Evolutionary conservation across 2,329 filamentous ascomycete species (phyloP).

Genomic region (Metarhizium sp.): DNA sequence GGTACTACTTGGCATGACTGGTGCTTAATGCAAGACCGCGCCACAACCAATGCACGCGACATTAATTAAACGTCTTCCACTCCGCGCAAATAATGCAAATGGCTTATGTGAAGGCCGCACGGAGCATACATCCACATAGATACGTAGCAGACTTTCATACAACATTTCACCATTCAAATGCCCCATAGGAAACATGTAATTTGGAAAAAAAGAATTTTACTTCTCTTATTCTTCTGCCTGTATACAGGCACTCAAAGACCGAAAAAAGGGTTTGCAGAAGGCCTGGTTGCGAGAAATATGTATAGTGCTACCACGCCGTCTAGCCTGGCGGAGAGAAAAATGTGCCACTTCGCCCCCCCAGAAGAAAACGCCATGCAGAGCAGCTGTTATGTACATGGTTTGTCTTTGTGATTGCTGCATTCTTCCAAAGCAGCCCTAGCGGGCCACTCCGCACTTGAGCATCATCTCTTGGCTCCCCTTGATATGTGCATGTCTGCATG

Average conservation of each 20-base stretch:
- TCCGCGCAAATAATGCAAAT: no score
- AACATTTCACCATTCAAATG: no score
- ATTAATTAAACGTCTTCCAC: no score
- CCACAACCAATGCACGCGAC: no score
- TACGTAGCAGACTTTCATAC: no score
- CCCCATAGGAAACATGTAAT: no score
- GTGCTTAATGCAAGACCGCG: no score
- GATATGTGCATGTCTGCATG: neutral
- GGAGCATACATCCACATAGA: no score
- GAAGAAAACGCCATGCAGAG: neutral
- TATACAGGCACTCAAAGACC: constrained; percentile 16
- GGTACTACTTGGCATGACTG: no score
- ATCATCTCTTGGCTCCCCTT: constrained; percentile 4
- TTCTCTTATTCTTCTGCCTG: constrained; percentile 26
- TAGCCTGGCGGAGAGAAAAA: neutral
- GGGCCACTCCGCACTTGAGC: neutral
- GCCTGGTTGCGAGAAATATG: neutral
- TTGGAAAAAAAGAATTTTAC: constrained; percentile 15
- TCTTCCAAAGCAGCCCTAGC: neutral
- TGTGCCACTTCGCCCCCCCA: neutral
- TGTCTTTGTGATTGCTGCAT: neutral
- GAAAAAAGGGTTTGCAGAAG: neutral
- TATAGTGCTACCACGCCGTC: no score
- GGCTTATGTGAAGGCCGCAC: no score
- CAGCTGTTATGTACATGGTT: neutral